A percentile compares a stretch with the other conserved stretches of the same genome.
These are phyloP conservation scores for Ogataea henricii DNA, from an alignment of 805 yeast species.

Conservation along the genomic window DNA sequence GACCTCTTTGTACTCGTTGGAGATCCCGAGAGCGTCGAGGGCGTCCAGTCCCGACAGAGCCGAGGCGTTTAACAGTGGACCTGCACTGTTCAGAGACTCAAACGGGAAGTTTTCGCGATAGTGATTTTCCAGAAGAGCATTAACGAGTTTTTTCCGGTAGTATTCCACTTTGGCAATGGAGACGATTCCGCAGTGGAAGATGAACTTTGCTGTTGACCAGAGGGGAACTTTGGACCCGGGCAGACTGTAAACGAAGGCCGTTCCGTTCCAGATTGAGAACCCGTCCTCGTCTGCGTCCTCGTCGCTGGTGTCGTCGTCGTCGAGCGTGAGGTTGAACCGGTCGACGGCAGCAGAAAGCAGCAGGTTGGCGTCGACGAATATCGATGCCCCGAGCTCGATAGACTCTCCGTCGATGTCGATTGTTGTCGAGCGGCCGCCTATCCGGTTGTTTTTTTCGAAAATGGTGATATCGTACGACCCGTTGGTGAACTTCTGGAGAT, in stretches of 20 bases:
- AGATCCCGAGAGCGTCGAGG: conserved; percentile 27
- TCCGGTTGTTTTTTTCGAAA: conserved; percentile 40
- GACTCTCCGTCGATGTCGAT: conserved; percentile 29
- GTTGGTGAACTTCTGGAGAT: conserved; percentile 42
- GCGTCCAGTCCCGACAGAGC: conserved; percentile 28
- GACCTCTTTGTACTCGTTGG: conserved; percentile 31
- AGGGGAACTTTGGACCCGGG: conserved; percentile 11
- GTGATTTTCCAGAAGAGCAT: conserved; percentile 34
- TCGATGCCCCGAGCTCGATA: conserved; percentile 49
- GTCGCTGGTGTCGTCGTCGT: conserved; percentile 15
- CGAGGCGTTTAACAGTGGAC: conserved; percentile 27
- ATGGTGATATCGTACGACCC: conserved; percentile 40
- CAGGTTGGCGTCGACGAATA: conserved; percentile 43
- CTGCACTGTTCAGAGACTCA: conserved; percentile 23
- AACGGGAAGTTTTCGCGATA: conserved; percentile 41
- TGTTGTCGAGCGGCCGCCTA: conserved; percentile 51
- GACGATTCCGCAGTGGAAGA: conserved; percentile 36
- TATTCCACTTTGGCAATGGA: conserved; percentile 23
- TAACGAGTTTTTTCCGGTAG: conserved; percentile 22
- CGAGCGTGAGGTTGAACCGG: conserved; percentile 34
- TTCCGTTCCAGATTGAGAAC: conserved; percentile 43
- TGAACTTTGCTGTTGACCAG: conserved; percentile 21
- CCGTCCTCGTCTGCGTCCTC: conserved; percentile 20
- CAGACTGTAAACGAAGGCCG: conserved; percentile 22
- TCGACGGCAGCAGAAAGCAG: conserved; percentile 40